phyloP scores from a whole-genome alignment of 2,329 filamentous ascomycete species.

The Aspergillus sp. region DNA sequence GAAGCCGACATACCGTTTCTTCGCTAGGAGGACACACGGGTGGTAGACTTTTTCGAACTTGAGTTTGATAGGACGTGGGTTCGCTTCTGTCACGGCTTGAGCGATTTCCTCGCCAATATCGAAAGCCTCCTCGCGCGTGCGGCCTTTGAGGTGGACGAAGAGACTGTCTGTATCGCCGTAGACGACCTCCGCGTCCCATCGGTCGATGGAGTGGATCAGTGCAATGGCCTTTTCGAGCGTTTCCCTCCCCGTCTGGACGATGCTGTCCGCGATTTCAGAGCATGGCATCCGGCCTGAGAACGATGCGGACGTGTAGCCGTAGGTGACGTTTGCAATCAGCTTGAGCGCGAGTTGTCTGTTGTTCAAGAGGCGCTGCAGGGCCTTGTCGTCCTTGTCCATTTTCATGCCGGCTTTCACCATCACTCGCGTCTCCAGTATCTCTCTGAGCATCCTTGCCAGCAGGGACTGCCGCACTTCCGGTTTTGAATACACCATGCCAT shows the following conservation, averaged over 20 bases:
- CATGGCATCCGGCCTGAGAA: slow-evolving; percentile 98
- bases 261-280: slow-evolving; percentile 94
- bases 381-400: slow-evolving; percentile 76
- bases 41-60: slow-evolving; percentile 99
- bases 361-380: slow-evolving; percentile 76
- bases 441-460: slow-evolving; percentile 89
- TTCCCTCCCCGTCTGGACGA: slow-evolving; percentile 90
- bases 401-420: slow-evolving; percentile 99
- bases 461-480: slow-evolving; percentile 78
- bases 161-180: slow-evolving; percentile 97
- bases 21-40: slow-evolving; percentile 84
- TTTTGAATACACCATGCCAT: slow-evolving; percentile 93
- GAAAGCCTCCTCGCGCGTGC: slow-evolving; percentile 81
- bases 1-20: slow-evolving; percentile 97
- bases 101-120: slow-evolving; percentile 88
- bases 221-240: slow-evolving; percentile 91
- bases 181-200: slow-evolving; percentile 92
- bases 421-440: slow-evolving; percentile 88
- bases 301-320: slow-evolving; percentile 92
- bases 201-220: slow-evolving; percentile 74
- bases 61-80: slow-evolving; percentile 83
- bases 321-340: slow-evolving; percentile 96
- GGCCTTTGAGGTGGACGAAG: slow-evolving; percentile 81
- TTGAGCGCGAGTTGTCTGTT: slow-evolving; percentile 91
- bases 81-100: slow-evolving; percentile 74